Evolutionary conservation across 2,329 filamentous ascomycete species (phyloP), one percentile per base, ranked within the genome.

Genomic region (Fusarium staphyleae): DNA sequence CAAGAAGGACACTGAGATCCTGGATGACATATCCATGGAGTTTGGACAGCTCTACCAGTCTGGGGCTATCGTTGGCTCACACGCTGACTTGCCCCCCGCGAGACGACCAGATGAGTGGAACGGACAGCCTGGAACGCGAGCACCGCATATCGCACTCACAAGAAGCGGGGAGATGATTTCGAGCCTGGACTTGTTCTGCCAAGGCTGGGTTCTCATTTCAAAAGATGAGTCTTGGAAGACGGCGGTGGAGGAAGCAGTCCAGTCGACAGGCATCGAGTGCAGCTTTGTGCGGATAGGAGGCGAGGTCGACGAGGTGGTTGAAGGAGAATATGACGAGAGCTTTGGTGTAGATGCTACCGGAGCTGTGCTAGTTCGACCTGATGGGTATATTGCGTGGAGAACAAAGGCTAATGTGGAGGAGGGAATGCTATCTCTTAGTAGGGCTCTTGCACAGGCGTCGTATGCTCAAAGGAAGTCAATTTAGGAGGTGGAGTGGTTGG

Each of bases 121-220:
- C 11, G 65, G 63, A 1, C 59, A 62, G 10, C 49, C 65, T 15
- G 65, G 65, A 1, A 67, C 61, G 1, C 39, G 65, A 28, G 65
- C 61, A 12, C 55, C 65, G 3, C 57, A 67, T 14, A 45, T 67
- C 2, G n/a, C 18, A 3, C 13, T 67, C 13, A 24, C 14, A n/a
- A 47, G 3, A 16, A 35, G 15, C 18, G 50, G 3, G 15, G 47
- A 43, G 7, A 7, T 3, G 3, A 19, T 28, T 9, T 63, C 61
- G 2, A 60, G 52, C 12, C 14, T 63, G 4, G 61, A 63, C 11
- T n/a, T 30, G 5, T 58, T 63, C 15, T 45, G 36, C 3, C 39
- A 39, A 2, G 42, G 40, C 0, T 63, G 61, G 52, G 43, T 44
- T 1, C 28, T 60, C 28, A 15, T 54, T 3, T 63, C 52, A n/a